Conservation (phyloP, 345 rosid genomes). For the Turnera subulata region DNA sequence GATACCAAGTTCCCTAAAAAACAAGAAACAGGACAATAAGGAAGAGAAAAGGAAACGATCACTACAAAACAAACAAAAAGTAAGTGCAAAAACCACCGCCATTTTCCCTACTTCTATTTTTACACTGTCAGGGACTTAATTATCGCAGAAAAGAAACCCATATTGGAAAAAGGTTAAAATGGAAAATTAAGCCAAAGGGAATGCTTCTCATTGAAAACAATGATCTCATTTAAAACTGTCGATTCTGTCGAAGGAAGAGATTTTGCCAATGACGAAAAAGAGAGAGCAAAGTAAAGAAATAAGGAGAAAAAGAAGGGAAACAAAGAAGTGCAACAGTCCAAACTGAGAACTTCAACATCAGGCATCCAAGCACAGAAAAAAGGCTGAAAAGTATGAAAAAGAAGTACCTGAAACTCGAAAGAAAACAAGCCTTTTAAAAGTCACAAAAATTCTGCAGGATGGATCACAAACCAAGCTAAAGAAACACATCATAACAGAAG, state of each 20-base stretch:
- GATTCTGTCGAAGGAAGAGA: neutral
- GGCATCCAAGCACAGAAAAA: conserved; percentile 35
- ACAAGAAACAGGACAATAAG: conserved; percentile 32
- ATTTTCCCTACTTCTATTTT: no score
- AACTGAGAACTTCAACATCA: conserved; percentile 48
- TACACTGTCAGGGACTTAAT: no score
- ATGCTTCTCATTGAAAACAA: neutral
- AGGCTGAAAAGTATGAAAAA: conserved; percentile 39
- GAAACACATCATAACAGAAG: conserved; percentile 14
- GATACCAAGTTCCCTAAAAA: conserved; percentile 18
- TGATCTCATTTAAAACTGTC: conserved; percentile 1
- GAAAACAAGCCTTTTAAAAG: conserved; percentile 26
- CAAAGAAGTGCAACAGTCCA: conserved; percentile 41
- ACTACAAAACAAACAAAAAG: conserved; percentile 34
- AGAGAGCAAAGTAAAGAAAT: conserved; percentile 2
- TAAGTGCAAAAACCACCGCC: no score
- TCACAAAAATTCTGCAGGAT: conserved; percentile 23
- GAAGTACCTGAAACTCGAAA: conserved; percentile 25
- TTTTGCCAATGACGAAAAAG: neutral
- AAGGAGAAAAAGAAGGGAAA: conserved; percentile 7
- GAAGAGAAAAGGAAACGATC: conserved; percentile 19
- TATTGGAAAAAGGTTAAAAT: conserved; percentile 9
- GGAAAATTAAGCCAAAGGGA: conserved; percentile 14
- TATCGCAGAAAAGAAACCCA: conserved; percentile 23
- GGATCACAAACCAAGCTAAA: conserved; percentile 1